phyloP scores from a whole-genome alignment of 257 asterid species.

The Echium plantagineum region DNA sequence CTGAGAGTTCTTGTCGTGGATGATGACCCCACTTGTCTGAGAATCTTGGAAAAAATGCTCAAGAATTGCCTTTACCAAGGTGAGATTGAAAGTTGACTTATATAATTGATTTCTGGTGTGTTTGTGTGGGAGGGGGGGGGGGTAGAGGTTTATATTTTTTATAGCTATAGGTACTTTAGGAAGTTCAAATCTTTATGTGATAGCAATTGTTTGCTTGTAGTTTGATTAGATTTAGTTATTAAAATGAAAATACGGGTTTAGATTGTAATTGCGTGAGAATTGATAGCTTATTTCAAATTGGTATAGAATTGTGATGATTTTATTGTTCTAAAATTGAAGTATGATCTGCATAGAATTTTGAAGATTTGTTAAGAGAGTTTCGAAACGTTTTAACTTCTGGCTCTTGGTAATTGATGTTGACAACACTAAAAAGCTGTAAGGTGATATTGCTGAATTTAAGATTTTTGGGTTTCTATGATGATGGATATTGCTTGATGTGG shows the following conservation, averaged over 20 bases:
- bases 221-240: neutral
- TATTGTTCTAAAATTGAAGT: neutral
- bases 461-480: neutral
- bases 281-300: neutral
- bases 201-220: neutral
- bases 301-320: no score
- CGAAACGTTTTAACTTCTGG: neutral
- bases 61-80: slow-evolving; percentile 59
- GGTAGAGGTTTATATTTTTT: neutral
- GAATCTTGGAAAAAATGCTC: slow-evolving; percentile 43
- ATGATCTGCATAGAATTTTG: no score
- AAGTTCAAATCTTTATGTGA: neutral
- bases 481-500: neutral
- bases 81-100: slow-evolving; percentile 9
- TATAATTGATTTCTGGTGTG: neutral
- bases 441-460: neutral
- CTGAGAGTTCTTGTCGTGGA: slow-evolving; percentile 63
- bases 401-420: no score
- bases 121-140: neutral
- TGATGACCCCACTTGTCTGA: slow-evolving; percentile 51
- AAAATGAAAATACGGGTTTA: neutral
- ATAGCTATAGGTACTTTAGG: neutral
- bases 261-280: neutral
- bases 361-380: no score
- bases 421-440: no score